Conservation (phyloP, 2,329 filamentous ascomycete genomes). For the Passalora sequoiae region DNA sequence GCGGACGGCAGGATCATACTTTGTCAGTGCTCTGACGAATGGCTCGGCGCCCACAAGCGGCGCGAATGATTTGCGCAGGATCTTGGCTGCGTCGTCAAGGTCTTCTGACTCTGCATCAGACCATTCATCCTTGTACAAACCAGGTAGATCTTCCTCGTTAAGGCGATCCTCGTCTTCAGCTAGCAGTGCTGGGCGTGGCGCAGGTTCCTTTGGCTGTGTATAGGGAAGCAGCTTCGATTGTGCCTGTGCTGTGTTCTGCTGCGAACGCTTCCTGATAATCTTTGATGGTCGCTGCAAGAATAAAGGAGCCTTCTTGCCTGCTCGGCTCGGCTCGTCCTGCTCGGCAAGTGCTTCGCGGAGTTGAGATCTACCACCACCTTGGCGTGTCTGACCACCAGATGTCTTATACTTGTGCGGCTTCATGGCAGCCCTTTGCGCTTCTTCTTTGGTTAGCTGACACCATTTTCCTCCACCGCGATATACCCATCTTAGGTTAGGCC, state of each 20-base stretch:
- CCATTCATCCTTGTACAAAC: constrained; percentile 26
- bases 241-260: constrained; percentile 4
- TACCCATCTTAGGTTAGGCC: constrained; percentile 27
- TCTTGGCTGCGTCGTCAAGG: constrained; percentile 36
- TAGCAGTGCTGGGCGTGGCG: constrained; percentile 31
- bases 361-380: constrained; percentile 22
- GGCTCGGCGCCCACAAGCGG: constrained; percentile 41
- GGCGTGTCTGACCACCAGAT: constrained; percentile 7
- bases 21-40: constrained; percentile 42
- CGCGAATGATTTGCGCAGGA: constrained; percentile 38
- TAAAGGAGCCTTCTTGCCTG: constrained; percentile 2
- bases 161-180: constrained; percentile 31
- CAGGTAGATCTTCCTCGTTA: constrained; percentile 27
- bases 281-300: constrained; percentile 8
- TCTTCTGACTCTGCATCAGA: constrained; percentile 22
- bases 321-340: constrained; percentile 1
- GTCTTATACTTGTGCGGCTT: constrained; percentile 9
- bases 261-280: constrained; percentile 12
- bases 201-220: constrained; percentile 26
- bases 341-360: constrained; percentile 20
- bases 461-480: constrained; percentile 34
- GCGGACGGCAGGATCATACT: constrained; percentile 39
- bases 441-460: constrained; percentile 26
- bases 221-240: constrained; percentile 17
- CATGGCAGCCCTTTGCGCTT: constrained; percentile 14